Percentiles rank a stretch among this genome's conserved stretches.
Evolutionary conservation across 495 filamentous ascomycete genomes (phyloP).

Genomic region (Xylaria palmicola): DNA sequence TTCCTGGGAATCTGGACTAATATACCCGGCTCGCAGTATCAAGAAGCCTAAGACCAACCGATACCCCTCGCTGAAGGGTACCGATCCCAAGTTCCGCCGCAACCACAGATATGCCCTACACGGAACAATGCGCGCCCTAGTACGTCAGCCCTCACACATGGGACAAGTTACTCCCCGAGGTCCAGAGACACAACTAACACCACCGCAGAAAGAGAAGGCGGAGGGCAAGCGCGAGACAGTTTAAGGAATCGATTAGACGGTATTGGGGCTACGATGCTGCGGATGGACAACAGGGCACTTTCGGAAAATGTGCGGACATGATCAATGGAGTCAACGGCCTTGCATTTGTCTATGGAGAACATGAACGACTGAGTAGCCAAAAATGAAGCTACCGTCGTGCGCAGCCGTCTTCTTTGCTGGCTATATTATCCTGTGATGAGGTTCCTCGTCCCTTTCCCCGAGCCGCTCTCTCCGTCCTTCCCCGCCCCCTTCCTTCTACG

Average conservation of each 20-base stretch:
- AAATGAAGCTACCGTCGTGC: conserved; percentile 15
- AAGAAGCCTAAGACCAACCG: conserved; percentile 99
- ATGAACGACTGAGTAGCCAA: conserved; percentile 32
- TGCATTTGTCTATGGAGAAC: conserved; percentile 35
- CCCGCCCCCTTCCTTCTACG: neutral
- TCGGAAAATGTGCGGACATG: conserved; percentile 29
- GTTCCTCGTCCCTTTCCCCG: conserved; percentile 3
- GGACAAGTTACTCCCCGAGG: neutral
- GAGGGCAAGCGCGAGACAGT: conserved; percentile 93
- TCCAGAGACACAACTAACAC: conserved; percentile 38
- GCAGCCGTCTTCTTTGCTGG: conserved; percentile 4
- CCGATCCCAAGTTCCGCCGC: conserved; percentile 98
- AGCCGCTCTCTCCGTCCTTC: neutral
- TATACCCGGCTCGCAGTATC: conserved; percentile 62
- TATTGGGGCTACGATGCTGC: conserved; percentile 32
- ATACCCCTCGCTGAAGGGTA: conserved; percentile 98
- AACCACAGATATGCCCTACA: conserved; percentile 99
- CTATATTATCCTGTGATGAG: conserved; percentile 17
- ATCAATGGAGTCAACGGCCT: conserved; percentile 36
- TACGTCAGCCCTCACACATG: conserved; percentile 51
- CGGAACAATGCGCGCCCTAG: conserved; percentile 95
- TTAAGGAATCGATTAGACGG: conserved; percentile 52
- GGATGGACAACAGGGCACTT: conserved; percentile 32
- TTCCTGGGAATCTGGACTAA: conserved; percentile 5
- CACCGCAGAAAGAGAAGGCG: conserved; percentile 88